Percentiles rank a stretch among this genome's conserved stretches.
phyloP scores from a whole-genome alignment of 2,329 filamentous ascomycete genomes.

The Aspergillus thermomutatus region DNA sequence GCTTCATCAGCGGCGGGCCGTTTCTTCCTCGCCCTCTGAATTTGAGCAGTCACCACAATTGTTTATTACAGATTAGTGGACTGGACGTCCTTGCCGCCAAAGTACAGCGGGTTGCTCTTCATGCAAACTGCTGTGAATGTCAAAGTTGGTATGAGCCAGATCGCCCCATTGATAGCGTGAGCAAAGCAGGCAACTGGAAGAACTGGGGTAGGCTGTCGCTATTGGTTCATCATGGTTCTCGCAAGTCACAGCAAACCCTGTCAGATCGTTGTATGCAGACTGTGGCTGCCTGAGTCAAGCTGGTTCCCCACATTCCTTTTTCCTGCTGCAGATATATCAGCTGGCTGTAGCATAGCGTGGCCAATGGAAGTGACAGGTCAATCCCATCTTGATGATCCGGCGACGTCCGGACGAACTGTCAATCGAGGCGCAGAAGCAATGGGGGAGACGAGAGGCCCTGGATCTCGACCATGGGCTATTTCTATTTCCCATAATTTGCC shows the following conservation, averaged over 20 bases:
- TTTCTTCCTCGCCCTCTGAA: not conserved
- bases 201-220: not conserved
- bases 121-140: not conserved
- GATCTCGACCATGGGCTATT: not conserved
- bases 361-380: not conserved
- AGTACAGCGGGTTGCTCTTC: not conserved
- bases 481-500: not conserved
- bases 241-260: not conserved
- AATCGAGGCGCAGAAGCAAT: not conserved
- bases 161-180: not conserved
- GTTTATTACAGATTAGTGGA: not conserved
- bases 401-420: slow-evolving; percentile 6
- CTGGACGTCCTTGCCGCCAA: not conserved
- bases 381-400: not conserved
- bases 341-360: not conserved
- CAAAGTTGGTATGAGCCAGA: not conserved
- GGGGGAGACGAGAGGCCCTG: not conserved
- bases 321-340: not conserved
- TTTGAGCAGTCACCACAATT: not conserved
- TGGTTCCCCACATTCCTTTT: not conserved
- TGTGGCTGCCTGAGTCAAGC: not conserved
- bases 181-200: not conserved
- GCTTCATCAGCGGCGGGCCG: not conserved
- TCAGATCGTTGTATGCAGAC: not conserved
- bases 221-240: not conserved